Base-by-base conservation (phyloP, 768 basidiomycete species). In the Cytidiella melzeri region DNA sequence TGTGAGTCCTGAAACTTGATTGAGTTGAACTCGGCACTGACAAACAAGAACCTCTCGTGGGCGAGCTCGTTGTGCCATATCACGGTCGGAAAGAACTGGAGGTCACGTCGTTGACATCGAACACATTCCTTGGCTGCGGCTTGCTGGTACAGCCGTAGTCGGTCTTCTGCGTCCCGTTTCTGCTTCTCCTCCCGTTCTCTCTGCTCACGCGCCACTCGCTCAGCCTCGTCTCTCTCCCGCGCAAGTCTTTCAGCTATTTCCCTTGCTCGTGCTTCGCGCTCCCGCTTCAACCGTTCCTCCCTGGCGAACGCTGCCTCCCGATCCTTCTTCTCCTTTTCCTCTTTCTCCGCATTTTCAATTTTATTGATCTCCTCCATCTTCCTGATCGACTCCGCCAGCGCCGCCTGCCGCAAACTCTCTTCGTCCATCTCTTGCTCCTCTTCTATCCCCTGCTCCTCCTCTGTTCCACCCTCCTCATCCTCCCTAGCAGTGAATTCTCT, bases 1-100 rank as follows among this genome's bases (percentile, higher is more conserved):
- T 73, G 65, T 15, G 71, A 70, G 30, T 68, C 56, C 5, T 73
- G 68, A 64, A 83, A 86, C 53, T 75, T 80, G 12, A 76, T 66
- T 15, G 66, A 58, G 61, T 90, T 86, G 59, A 91, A 91, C 25
- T 73, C 70, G 1, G 15, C 23, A 39, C 52, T 41, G 43, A 53
- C 27, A 11, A 13, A n/a, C 11, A 11, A 4, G 25, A 53, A 49
- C 11, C 49, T 19, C 19, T 40, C 47, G 25, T 34, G 21, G 5
- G 28, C 13, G 11, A 20, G 23, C 4, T 39, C 37, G 5, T 18
- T 42, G 18, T 24, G 30, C 48, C 46, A 41, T 4, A 48, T 19
- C 4, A 24, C 15, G 15, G 30, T 15, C 15, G 30, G 30, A 15
- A 34, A 34, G 9, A 15, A 7, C 9, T 12, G 12, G 21, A 12